Conservation (phyloP, 2,329 filamentous ascomycete genomes). For the Colletotrichum magnum region DNA sequence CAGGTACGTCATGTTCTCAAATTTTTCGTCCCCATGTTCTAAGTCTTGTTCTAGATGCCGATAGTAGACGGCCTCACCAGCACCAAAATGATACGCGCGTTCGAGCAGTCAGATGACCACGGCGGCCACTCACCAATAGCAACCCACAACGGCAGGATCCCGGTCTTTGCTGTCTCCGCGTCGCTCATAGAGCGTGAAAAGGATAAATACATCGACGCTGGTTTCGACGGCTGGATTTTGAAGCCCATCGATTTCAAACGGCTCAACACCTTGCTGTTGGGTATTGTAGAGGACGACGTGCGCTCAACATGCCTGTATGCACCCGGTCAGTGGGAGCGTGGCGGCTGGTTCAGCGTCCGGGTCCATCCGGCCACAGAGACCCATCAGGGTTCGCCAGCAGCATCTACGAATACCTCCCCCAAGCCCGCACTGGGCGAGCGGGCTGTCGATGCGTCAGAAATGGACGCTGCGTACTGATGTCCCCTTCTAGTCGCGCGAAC, state of each 20-base stretch:
- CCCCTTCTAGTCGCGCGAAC: too few species aligned
- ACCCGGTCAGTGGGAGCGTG: slow-evolving; percentile 84
- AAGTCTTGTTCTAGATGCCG: slow-evolving; percentile 74
- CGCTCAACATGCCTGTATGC: slow-evolving; percentile 77
- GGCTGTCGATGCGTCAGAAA: too few species aligned
- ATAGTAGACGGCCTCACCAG: slow-evolving; percentile 88
- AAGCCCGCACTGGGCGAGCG: background rate
- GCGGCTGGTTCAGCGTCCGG: slow-evolving; percentile 79
- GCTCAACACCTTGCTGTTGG: slow-evolving; percentile 76
- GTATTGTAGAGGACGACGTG: slow-evolving; percentile 73
- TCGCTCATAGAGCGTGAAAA: slow-evolving; percentile 80
- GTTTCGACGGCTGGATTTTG: slow-evolving; percentile 92
- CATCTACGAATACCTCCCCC: background rate
- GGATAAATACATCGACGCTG: slow-evolving; percentile 79
- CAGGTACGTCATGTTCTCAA: slow-evolving; percentile 71
- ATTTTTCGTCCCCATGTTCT: background rate
- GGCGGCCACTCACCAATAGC: slow-evolving; percentile 71
- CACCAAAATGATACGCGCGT: slow-evolving; percentile 85
- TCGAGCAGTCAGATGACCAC: slow-evolving; percentile 69
- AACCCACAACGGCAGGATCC: slow-evolving; percentile 74
- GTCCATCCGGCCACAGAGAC: slow-evolving; percentile 22
- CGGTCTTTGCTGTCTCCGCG: slow-evolving; percentile 90
- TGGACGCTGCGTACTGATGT: too few species aligned
- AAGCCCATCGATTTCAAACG: slow-evolving; percentile 89
- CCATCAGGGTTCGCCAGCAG: background rate